Percentiles rank a stretch among this genome's conserved stretches.
phyloP scores from a whole-genome alignment of 257 asterid genomes.

The Forsythia suspensa region DNA sequence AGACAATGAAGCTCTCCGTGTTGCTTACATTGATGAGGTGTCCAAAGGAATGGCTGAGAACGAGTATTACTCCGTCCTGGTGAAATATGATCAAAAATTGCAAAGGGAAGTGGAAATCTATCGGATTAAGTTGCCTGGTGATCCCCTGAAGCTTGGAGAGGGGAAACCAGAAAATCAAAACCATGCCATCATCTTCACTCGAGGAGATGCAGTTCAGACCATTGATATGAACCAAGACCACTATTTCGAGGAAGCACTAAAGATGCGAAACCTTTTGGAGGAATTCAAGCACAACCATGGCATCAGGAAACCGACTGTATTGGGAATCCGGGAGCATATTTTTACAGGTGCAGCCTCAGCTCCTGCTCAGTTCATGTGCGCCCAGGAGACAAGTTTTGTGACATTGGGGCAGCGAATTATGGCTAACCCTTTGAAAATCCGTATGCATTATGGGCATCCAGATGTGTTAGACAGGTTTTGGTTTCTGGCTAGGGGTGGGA shows the following conservation, averaged over 20 bases:
- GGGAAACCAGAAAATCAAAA: conserved; percentile 99
- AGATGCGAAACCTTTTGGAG: conserved; percentile 91
- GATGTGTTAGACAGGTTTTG: conserved; percentile 98
- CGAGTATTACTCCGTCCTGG: conserved; percentile 87
- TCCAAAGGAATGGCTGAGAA: conserved; percentile 72
- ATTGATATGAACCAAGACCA: conserved; percentile 99
- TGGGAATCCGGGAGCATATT: conserved; percentile 93
- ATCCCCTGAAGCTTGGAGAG: conserved; percentile 92
- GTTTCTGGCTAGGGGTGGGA: conserved; percentile 96
- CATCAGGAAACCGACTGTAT: conserved; percentile 84
- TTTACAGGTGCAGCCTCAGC: conserved; percentile 97
- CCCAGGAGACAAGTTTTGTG: conserved; percentile 97
- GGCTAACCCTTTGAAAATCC: conserved; percentile 94
- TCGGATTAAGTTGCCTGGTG: conserved; percentile 92
- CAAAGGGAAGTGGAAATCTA: conserved; percentile 91
- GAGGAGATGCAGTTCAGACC: conserved; percentile 98
- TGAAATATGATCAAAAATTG: conserved; percentile 78
- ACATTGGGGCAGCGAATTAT: conserved; percentile 98
- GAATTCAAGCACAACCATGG: conserved; percentile 80
- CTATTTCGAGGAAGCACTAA: conserved; percentile 97
- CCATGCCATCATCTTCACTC: conserved; percentile 89
- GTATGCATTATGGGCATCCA: conserved; percentile 99
- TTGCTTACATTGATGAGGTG: conserved; percentile 98
- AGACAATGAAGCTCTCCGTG: conserved; percentile 94
- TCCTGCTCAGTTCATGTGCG: conserved; percentile 98